These are phyloP conservation scores for Didymella keratinophila DNA, from an alignment of 2,329 filamentous ascomycete species.

Conservation along the genomic window DNA sequence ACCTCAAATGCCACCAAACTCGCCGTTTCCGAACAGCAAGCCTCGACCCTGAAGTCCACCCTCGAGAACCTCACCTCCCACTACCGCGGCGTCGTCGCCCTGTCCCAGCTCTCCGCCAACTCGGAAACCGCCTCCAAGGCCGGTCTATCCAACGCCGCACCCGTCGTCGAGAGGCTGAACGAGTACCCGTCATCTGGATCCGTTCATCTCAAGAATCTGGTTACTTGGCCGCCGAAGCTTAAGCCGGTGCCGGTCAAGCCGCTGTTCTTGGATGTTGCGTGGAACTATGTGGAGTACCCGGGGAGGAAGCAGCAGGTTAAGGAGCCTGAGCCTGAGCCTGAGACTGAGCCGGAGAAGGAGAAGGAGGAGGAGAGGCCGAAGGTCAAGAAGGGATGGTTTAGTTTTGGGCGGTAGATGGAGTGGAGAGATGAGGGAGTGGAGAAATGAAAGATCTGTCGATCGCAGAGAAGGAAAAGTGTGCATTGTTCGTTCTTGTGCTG, in stretches of 20 bases:
- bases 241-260: conserved; percentile 90
- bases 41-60: conserved; percentile 66
- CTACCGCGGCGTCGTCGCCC: conserved; percentile 84
- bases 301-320: conserved; percentile 58
- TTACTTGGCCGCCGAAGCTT: conserved; percentile 85
- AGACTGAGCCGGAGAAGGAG: conserved; percentile 34
- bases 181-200: conserved; percentile 73
- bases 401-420: conserved; percentile 54
- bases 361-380: conserved; percentile 49
- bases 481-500: not conserved
- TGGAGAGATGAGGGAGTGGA: not conserved
- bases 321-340: conserved; percentile 37
- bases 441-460: no score
- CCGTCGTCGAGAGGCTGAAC: conserved; percentile 76
- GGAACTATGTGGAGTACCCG: conserved; percentile 96
- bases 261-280: conserved; percentile 93
- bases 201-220: conserved; percentile 79
- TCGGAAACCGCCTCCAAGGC: conserved; percentile 58
- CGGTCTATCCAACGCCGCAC: conserved; percentile 57
- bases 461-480: no score
- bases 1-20: conserved; percentile 60
- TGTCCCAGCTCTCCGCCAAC: conserved; percentile 69
- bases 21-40: conserved; percentile 67
- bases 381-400: conserved; percentile 61
- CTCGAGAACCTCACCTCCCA: conserved; percentile 78